Base-by-base conservation (phyloP, 768 basidiomycete genomes). In the Phaeolepiota aurea region DNA sequence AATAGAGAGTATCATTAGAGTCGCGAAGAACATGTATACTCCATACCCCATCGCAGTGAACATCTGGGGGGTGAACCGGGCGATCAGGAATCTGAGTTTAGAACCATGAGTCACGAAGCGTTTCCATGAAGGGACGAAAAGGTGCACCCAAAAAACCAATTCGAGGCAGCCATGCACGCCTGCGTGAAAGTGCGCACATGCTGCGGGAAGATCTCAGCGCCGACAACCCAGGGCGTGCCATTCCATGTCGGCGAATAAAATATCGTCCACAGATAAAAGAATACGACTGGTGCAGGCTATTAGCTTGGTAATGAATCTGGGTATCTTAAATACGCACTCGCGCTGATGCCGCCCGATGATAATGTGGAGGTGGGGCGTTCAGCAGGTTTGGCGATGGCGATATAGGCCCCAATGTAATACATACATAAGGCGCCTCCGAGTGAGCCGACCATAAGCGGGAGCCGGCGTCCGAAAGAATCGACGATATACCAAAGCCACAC, bases 181-280 rank as follows among this genome's bases (percentile, higher is more conserved):
- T 59, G 59, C n/a, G 63, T 60, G 46, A 63, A 60, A 4, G 61
- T 61, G 15, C 65, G 48, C 4, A 64, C 61, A 47, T 65, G 62
- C 38, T 63, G 62, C 7, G 65, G 67, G 55, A 71, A 71, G 38
- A 69, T 57, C 42, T 69, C 71, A 12, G 65, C 61, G 16, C 57
- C 57, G 13, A 71, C 57, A 20, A 71, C 65, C 69, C 69, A 71
- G 2, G 68, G 66, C 1, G 68, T 66, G 10, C 68, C 71, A 41
- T 71, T 71, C 61, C 66, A 68, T 0, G 59, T 57, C 4, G 66
- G 59, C 1, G 56, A 57, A 42, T 65, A 66, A 44, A 61, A 65
- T 10, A 60, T 50, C 0, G 61, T 63, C 59, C 61, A 66, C 16
- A 65, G 48, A 46, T 64, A 65, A 42, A 64, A 64, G 47, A 63